A percentile compares a stretch with the other conserved stretches of the same genome.
Conservation (phyloP, 352 stramenopile genomes). For the Phytopythium sindhum region DNA sequence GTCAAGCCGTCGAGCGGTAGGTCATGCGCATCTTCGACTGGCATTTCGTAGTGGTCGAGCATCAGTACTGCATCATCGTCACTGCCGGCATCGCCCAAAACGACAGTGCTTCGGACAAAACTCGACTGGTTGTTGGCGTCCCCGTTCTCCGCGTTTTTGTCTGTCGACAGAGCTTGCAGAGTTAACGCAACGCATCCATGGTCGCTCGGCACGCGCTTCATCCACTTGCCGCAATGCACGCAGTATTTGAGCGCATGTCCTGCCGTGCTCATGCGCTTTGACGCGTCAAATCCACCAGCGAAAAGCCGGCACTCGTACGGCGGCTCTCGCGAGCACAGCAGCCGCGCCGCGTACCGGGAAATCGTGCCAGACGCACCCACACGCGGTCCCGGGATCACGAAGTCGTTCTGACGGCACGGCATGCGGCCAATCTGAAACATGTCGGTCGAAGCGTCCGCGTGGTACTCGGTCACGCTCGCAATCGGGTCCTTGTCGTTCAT, state of each 20-base stretch:
- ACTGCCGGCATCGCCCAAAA: slow-evolving; percentile 12
- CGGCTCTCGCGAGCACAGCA: slow-evolving; percentile 51
- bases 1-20: slow-evolving; percentile 68
- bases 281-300: slow-evolving; percentile 65
- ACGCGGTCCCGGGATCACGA: slow-evolving; percentile 71
- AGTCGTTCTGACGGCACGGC: slow-evolving; percentile 72
- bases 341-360: slow-evolving; percentile 66
- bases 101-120: slow-evolving; percentile 15
- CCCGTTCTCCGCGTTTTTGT: neutral
- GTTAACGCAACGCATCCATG: slow-evolving; percentile 42
- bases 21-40: slow-evolving; percentile 27
- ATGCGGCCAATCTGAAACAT: slow-evolving; percentile 85
- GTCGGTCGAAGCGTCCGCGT: slow-evolving; percentile 34
- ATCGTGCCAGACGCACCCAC: slow-evolving; percentile 73
- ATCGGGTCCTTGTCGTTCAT: slow-evolving; percentile 64
- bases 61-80: slow-evolving; percentile 13
- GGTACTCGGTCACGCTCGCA: slow-evolving; percentile 64
- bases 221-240: slow-evolving; percentile 38
- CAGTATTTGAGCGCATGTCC: slow-evolving; percentile 71
- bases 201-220: slow-evolving; percentile 37
- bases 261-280: slow-evolving; percentile 48
- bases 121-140: neutral
- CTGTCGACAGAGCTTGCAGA: slow-evolving; percentile 13
- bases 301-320: slow-evolving; percentile 68
- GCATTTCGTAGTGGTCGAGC: slow-evolving; percentile 43